Evolutionary conservation across 257 asterid genomes (phyloP).

Genomic region (Penstemon newberryi): DNA sequence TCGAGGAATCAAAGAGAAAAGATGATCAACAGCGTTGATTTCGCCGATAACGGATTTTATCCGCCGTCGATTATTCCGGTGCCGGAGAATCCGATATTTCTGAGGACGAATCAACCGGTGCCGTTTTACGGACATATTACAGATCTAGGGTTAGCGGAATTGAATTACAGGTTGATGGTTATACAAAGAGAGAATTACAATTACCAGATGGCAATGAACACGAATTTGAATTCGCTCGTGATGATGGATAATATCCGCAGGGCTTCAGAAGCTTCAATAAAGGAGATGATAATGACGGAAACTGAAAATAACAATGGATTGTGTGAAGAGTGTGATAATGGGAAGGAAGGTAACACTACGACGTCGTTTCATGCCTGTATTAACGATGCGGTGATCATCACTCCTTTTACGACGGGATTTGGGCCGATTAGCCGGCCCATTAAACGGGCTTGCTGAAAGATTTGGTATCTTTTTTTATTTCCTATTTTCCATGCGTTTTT

Average conservation of each 20-base stretch:
- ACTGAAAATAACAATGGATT: conserved; percentile 14
- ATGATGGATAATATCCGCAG: conserved; percentile 33
- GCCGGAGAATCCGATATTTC: conserved; percentile 47
- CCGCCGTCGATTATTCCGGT: conserved; percentile 30
- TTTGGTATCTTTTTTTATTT: conserved; percentile 10
- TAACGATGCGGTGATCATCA: conserved; percentile 46
- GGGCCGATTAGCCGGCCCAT: conserved; percentile 59
- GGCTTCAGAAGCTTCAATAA: conserved; percentile 5
- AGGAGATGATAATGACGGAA: conserved; percentile 30
- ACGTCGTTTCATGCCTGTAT: conserved; percentile 65
- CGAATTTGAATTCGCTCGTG: conserved; percentile 22
- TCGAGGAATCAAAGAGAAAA: conserved; percentile 19
- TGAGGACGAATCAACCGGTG: conserved; percentile 45
- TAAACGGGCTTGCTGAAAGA: conserved; percentile 29
- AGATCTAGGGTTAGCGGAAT: conserved; percentile 33
- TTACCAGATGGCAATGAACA: conserved; percentile 28
- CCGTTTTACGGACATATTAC: conserved; percentile 45
- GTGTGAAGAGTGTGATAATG: conserved; percentile 49
- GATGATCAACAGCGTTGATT: conserved; percentile 32
- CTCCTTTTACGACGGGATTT: conserved; percentile 32
- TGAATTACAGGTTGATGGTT: conserved; percentile 40
- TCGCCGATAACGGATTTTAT: conserved; percentile 35
- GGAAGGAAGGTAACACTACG: conserved; percentile 25
- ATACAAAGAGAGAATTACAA: conserved; percentile 40
- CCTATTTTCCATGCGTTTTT: too few species aligned